These are phyloP conservation scores for Rhodotorula sp. DNA, from an alignment of 1,284 basidiomycete genomes.

Conservation along the genomic window DNA sequence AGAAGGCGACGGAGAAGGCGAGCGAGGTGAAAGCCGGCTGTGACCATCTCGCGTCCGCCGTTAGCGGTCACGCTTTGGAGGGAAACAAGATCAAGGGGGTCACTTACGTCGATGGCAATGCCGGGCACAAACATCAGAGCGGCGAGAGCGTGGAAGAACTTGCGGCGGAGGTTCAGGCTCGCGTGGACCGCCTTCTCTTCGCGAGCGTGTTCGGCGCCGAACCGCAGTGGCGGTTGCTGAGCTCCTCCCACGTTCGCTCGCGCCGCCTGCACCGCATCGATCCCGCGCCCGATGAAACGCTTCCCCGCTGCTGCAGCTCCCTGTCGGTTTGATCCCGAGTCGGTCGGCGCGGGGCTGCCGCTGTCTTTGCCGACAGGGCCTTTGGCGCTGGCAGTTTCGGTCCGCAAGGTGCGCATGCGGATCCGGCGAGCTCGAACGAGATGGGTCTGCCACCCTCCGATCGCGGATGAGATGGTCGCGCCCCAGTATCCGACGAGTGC, in stretches of 20 bases:
- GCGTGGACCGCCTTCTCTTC: slow-evolving; percentile 52
- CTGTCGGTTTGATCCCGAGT: neutral
- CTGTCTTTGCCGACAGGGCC: too few species aligned
- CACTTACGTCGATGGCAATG: slow-evolving; percentile 82
- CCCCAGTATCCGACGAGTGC: slow-evolving; percentile 83
- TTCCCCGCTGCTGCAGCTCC: slow-evolving; percentile 12
- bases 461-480: slow-evolving; percentile 69
- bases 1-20: slow-evolving; percentile 88
- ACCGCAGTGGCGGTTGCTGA: slow-evolving; percentile 6
- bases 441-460: slow-evolving; percentile 90
- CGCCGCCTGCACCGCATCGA: slow-evolving; percentile 9
- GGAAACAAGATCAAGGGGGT: neutral
- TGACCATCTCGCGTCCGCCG: neutral
- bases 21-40: slow-evolving; percentile 95
- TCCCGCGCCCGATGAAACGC: slow-evolving; percentile 12
- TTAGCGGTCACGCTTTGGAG: neutral
- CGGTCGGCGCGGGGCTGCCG: neutral
- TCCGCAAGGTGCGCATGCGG: slow-evolving; percentile 26
- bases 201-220: slow-evolving; percentile 38
- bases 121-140: slow-evolving; percentile 96
- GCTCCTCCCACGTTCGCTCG: neutral
- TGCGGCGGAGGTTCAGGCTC: slow-evolving; percentile 88
- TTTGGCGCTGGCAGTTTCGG: neutral
- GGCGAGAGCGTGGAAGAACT: slow-evolving; percentile 95
- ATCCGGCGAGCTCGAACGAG: slow-evolving; percentile 71